Percentiles rank a stretch among this genome's conserved stretches.
phyloP scores from a whole-genome alignment of 352 stramenopile genomes.

The Pythium sukuiense region DNA sequence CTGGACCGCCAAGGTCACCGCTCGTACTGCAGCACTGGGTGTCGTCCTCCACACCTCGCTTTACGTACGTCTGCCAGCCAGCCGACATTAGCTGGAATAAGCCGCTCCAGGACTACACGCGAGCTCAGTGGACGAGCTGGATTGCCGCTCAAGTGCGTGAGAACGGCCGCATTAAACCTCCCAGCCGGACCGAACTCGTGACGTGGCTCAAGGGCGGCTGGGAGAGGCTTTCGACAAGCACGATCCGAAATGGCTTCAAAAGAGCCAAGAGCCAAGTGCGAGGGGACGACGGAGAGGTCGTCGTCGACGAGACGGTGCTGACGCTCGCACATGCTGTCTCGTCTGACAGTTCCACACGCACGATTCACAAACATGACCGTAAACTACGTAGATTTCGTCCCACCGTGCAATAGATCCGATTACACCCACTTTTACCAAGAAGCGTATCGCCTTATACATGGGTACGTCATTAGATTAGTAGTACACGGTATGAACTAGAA shows the following conservation, averaged over 20 bases:
- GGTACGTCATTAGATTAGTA: too few relatives aligned
- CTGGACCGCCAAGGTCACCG: conserved; percentile 1
- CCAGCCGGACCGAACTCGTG: background rate
- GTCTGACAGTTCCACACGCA: background rate
- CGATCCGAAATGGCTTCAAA: conserved; percentile 9
- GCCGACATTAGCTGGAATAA: conserved; percentile 17
- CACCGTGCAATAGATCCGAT: background rate
- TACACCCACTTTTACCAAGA: background rate
- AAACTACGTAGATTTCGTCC: background rate
- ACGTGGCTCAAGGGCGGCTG: conserved; percentile 6
- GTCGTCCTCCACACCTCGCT: conserved; percentile 4
- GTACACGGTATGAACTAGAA: too few relatives aligned
- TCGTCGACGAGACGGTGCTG: too few relatives aligned
- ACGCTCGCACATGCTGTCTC: background rate
- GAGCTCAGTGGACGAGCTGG: background rate
- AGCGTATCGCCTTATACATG: background rate
- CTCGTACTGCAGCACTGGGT: background rate
- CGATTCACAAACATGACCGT: background rate
- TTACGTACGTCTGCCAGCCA: conserved; percentile 14
- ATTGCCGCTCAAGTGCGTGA: background rate
- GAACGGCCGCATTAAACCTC: background rate
- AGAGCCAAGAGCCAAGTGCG: background rate
- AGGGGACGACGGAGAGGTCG: background rate
- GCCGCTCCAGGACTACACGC: conserved; percentile 11
- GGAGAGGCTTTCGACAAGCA: background rate